These are phyloP conservation scores for Saturnispora hagleri DNA, from an alignment of 805 yeast species.

Conservation along the genomic window DNA sequence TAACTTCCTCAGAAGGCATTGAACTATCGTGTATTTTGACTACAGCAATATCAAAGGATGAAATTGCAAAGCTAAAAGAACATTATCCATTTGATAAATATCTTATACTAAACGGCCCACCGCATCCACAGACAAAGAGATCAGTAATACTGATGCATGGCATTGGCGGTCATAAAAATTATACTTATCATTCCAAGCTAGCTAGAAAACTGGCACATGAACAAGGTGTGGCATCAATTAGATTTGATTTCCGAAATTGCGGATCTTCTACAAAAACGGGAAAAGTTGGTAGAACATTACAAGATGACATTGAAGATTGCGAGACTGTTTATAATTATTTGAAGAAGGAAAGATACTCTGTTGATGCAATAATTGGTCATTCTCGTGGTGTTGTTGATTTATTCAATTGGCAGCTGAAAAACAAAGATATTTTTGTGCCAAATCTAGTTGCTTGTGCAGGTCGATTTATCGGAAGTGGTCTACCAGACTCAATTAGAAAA, in stretches of 20 bases:
- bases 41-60: slow-evolving; percentile 15
- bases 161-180: slow-evolving; percentile 74
- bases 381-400: slow-evolving; percentile 73
- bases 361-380: slow-evolving; percentile 62
- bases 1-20: slow-evolving; percentile 10
- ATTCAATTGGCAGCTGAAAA: slow-evolving; percentile 56
- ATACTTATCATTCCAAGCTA: slow-evolving; percentile 58
- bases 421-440: slow-evolving; percentile 37
- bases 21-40: slow-evolving; percentile 16
- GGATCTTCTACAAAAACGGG: slow-evolving; percentile 57
- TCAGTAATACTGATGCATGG: slow-evolving; percentile 69
- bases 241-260: slow-evolving; percentile 82
- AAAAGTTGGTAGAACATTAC: slow-evolving; percentile 47
- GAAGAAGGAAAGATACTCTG: slow-evolving; percentile 18
- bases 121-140: slow-evolving; percentile 15
- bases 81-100: slow-evolving; percentile 1
- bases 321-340: slow-evolving; percentile 35
- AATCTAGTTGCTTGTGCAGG: slow-evolving; percentile 65
- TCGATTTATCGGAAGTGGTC: slow-evolving; percentile 47
- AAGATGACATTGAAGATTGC: slow-evolving; percentile 63
- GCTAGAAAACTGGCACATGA: slow-evolving; percentile 51
- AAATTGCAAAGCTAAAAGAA: slow-evolving; percentile 7
- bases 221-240: slow-evolving; percentile 53
- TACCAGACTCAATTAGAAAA: slow-evolving; percentile 31
- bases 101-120: neutral